Evolutionary conservation across 129 eudicot genomes (phyloP), one percentile per base, ranked within the genome.

Genomic region (Scalesia atractyloides): DNA sequence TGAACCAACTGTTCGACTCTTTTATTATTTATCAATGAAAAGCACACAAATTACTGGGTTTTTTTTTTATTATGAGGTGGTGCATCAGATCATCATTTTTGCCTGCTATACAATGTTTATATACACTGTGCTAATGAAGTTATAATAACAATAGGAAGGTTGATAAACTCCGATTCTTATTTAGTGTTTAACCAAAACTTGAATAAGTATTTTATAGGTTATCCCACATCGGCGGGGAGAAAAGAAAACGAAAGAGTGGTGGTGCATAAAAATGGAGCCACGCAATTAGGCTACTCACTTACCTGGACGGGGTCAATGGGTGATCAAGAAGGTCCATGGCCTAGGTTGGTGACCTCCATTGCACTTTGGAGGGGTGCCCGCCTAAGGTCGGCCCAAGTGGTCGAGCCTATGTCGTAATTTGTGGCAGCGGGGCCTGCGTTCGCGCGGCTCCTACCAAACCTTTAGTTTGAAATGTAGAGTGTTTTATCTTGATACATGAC

Each of bases 321-420:
- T 7, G 70, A 68, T 76, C 81, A 76, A 41, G 64, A 59, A 57
- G 51, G 33, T 43, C 34, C 57, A 76, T 68, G 75, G 59, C 68
- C 68, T 76, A 56, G 67, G 62, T 15, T 66, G 57, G 80, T 63
- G 87, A 76, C 61, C 61, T 68, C 10, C 73, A 49, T 49, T 68
- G 73, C 73, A 68, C 73, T 15, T 49, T 2, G 46, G 44, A 82
- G 83, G 78, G 83, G 86, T 54, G 83, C 66, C 77, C 46, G 72
- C 81, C 72, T 79, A 83, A 83, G 86, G 83, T 83, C 81, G 81
- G 78, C 83, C 71, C 86, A 79, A 79, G 83, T 74, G 79, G 82
- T 76, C 80, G 80, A 83, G 66, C 80, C 82, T 83, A 83, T 62
- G 87, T 76, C 84, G 80, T 83, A 83, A 80, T 83, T 79, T 83